Evolutionary conservation across 164 flowering plant genomes (phyloP), one percentile per base, ranked within the genome.

Genomic region (Vitis labrusca): DNA sequence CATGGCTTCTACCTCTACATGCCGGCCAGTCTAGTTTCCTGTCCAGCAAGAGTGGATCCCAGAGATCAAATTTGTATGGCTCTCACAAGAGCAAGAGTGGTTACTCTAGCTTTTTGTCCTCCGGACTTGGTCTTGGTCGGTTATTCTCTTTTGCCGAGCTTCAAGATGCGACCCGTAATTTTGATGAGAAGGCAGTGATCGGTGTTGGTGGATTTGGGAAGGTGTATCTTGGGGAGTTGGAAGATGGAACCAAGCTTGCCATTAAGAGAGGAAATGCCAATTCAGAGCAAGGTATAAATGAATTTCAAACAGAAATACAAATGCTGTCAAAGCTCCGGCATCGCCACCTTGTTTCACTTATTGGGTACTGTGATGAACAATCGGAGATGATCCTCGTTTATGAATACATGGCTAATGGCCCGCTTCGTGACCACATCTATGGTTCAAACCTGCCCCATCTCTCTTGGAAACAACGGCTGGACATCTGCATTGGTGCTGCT

Each of bases 151-250:
- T 92, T 69, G 75, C 69, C 2, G 95, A 92, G 63, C 54, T 94
- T 19, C 83, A 81, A 51, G 80, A 76, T 8, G 95, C 97, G 0
- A 88, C 95, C 3, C 84, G 77, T 10, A 84, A 85, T 72, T 94
- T 88, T 37, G 92, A 89, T 52, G 97, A 91, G 59, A 88, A 85
- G 73, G 85, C 81, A 1, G 88, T 88, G 27, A 82, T 92, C 10
- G 97, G 98, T 0, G 89, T 92, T 15, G 97, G 99, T 12, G 99
- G 97, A n/a, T 94, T 94, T 50, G 97, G 99, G 9, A 94, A 94
- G 68, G 97, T 92, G 14, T 94, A 88, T 70, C 50, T 89, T 1
- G 97, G 95, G 0, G 81, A 61, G 9, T n/a, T 80, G 50, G 92
- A 83, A 5, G 92, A 84, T 59, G 97, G 94, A 10, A 88, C 84